Evolutionary conservation across 2,329 filamentous ascomycete genomes (phyloP), one percentile per base, ranked within the genome.

Genomic region (Cyphellophora europaea): DNA sequence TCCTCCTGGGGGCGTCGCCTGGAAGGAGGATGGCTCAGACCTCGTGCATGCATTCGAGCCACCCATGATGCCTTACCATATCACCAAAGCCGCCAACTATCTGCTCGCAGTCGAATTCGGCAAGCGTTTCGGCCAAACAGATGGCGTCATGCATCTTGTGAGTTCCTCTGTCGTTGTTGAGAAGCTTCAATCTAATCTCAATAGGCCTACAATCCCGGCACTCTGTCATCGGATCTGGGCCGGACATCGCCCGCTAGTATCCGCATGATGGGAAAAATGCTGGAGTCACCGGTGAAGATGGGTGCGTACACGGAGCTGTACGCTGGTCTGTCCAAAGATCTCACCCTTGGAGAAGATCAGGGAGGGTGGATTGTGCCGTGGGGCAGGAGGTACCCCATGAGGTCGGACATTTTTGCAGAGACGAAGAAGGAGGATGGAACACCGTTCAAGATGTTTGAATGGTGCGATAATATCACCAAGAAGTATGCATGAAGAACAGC

Each of bases 241-340:
- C 21, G 21, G 8, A 25, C 8, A 8, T 8, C 21, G 8, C 8
- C 21, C 21, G n/a, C 8, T n/a, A 8, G n/a, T 25, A 25, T 8
- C 21, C 8, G 21, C 21, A 8, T 8, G 21, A 8, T 25, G 21
- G 21, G 21, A 8, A 8, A 25, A 8, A 8, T 8, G 21, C 21
- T 25, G n/a, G n/a, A 8, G n/a, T 25, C 21, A 25, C n/a, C 21
- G 8, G 21, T n/a, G 8, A n/a, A 8, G 8, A 61, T 32, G 49
- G 69, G 67, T 0, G 67, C 65, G 0, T 71, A 68, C 44, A 67
- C 68, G 0, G 58, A 65, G 37, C 43, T 72, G 1, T 72, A 58
- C 37, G 61, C 66, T 2, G 66, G 56, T 0, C 50, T 67, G 17
- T 65, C 65, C 0, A 8, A 8, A 25, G 56, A 67, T 0, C 53